Evolutionary conservation across 345 rosid genomes (phyloP).

Genomic region (Schrenkiella parvula): DNA sequence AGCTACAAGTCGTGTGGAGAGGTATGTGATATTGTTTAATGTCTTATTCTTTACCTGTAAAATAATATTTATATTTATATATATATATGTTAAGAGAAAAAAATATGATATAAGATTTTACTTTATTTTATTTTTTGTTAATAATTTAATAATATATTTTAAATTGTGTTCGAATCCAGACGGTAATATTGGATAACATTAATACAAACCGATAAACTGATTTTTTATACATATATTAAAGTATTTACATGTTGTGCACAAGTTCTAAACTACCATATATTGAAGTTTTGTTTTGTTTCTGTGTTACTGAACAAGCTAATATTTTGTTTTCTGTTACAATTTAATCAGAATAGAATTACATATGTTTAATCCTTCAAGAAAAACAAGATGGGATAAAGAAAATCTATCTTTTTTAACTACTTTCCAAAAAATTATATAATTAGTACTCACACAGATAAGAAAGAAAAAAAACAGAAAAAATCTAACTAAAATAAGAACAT

Average conservation of each 20-base stretch:
- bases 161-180: too few relatives aligned
- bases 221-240: too few relatives aligned
- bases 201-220: too few relatives aligned
- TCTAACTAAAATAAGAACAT: conserved; percentile 18
- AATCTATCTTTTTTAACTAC: conserved; percentile 13
- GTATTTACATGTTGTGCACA: too few relatives aligned
- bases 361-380: background rate
- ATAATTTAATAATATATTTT: too few relatives aligned
- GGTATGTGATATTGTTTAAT: conserved; percentile 8
- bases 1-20: background rate
- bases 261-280: background rate
- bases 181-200: too few relatives aligned
- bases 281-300: background rate
- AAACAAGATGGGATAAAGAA: background rate
- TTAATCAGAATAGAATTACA: conserved; percentile 7
- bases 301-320: background rate
- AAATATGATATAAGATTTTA: background rate
- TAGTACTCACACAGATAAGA: conserved; percentile 24
- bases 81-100: background rate
- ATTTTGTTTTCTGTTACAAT: conserved; percentile 1
- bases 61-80: too few relatives aligned
- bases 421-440: background rate
- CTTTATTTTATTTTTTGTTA: background rate
- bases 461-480: background rate
- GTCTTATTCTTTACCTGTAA: background rate